Conservation (phyloP, 208 protist genomes). For the Leishmania tropica region DNA sequence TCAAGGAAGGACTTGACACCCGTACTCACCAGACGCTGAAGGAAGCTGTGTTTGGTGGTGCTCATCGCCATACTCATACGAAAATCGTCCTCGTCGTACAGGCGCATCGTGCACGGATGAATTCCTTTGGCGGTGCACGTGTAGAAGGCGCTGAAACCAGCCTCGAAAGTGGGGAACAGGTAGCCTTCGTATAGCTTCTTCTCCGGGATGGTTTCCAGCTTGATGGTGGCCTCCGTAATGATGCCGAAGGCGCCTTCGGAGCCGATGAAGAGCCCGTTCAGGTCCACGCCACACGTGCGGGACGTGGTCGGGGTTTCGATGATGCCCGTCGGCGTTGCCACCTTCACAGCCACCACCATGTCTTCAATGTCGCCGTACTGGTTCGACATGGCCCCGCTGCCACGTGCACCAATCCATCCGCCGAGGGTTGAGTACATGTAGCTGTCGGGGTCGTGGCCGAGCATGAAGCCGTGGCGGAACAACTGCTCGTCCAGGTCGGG, state of each 20-base stretch:
- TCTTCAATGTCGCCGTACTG: conserved; percentile 95
- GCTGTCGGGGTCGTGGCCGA: conserved; percentile 95
- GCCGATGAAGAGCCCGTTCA: conserved; percentile 93
- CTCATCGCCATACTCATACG: conserved; percentile 89
- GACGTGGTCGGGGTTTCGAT: conserved; percentile 83
- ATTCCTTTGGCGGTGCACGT: conserved; percentile 83
- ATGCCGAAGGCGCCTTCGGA: conserved; percentile 95
- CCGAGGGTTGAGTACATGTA: conserved; percentile 94
- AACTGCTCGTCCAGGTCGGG: conserved; percentile 91
- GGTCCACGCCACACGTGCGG: conserved; percentile 84
- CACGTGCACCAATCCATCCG: conserved; percentile 95
- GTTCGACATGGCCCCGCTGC: conserved; percentile 96
- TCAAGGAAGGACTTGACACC: conserved; percentile 70
- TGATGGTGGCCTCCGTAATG: conserved; percentile 92
- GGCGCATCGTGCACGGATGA: conserved; percentile 85
- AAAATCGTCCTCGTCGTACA: conserved; percentile 93
- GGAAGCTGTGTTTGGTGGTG: conserved; percentile 48
- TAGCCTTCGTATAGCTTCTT: conserved; percentile 87
- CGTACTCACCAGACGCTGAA: conserved; percentile 60
- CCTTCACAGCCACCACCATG: conserved; percentile 92
- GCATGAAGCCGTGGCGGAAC: conserved; percentile 85
- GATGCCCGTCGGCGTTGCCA: conserved; percentile 92
- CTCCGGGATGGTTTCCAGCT: conserved; percentile 89
- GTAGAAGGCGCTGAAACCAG: conserved; percentile 82
- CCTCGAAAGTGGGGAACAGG: conserved; percentile 90